These are phyloP conservation scores for Hypholoma sublateritium DNA, from an alignment of 768 basidiomycete species.

Conservation along the genomic window DNA sequence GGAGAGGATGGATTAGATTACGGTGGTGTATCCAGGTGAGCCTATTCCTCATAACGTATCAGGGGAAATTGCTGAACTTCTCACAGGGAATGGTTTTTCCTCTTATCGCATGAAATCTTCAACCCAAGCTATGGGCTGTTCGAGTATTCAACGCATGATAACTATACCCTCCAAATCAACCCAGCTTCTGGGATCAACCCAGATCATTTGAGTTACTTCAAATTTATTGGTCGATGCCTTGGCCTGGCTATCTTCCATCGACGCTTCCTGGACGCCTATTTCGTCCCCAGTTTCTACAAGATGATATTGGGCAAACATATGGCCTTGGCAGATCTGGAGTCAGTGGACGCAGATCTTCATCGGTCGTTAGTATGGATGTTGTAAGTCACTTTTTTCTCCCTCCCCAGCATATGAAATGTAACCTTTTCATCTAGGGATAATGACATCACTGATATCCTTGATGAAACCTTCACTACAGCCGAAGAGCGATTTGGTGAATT, in stretches of 20 bases:
- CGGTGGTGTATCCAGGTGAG: conserved; percentile 72
- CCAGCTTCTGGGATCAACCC: conserved; percentile 75
- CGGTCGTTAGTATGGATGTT: conserved; percentile 75
- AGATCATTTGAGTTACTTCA: conserved; percentile 79
- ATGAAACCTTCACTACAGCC: conserved; percentile 70
- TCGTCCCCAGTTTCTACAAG: conserved; percentile 81
- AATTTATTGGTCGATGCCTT: conserved; percentile 73
- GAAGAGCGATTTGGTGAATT: conserved; percentile 79
- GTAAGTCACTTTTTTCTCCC: conserved; percentile 37
- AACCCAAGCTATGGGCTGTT: conserved; percentile 82
- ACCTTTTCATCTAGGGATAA: conserved; percentile 50
- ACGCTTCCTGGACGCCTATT: conserved; percentile 78
- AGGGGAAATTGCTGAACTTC: not conserved
- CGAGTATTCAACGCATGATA: conserved; percentile 78
- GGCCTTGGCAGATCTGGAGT: conserved; percentile 63
- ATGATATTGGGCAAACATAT: conserved; percentile 67
- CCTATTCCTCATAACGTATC: not conserved
- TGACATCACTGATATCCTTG: conserved; percentile 71
- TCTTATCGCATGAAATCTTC: conserved; percentile 81
- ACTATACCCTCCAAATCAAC: conserved; percentile 81
- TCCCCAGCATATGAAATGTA: not conserved
- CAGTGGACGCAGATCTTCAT: conserved; percentile 67
- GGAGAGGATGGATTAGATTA: conserved; percentile 82
- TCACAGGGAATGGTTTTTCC: conserved; percentile 81
- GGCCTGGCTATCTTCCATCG: conserved; percentile 79